phyloP scores from a whole-genome alignment of 768 basidiomycete genomes.

The Leccinellum rugosiceps region DNA sequence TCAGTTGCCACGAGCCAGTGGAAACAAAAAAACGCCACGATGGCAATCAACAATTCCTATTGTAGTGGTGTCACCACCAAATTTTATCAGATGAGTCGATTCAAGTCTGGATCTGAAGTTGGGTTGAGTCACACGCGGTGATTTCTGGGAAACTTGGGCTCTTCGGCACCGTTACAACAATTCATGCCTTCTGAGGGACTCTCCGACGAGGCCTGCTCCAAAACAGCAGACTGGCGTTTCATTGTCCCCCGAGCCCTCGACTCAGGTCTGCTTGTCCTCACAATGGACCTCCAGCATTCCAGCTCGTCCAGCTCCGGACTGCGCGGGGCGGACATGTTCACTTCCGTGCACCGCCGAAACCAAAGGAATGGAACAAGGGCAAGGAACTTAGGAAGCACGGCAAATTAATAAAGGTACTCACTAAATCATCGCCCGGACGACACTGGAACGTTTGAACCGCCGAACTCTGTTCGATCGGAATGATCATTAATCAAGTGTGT shows the following conservation, averaged over 20 bases:
- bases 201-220: no score
- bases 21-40: background rate
- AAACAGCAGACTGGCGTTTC: background rate
- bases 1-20: no score
- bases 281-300: background rate
- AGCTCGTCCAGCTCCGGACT: background rate
- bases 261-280: background rate
- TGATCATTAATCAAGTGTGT: no score
- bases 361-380: background rate
- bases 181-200: no score
- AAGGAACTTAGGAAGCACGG: background rate
- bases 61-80: background rate
- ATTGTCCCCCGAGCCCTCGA: background rate
- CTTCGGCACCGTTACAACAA: no score
- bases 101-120: no score
- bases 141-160: background rate
- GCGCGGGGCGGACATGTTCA: background rate
- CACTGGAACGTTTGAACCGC: background rate
- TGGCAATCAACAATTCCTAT: background rate
- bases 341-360: background rate
- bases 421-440: background rate
- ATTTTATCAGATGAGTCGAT: no score
- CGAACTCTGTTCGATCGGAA: no score
- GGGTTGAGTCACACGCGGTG: no score
- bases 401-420: background rate